Evolutionary conservation across 2,329 filamentous ascomycete genomes (phyloP), one percentile per base, ranked within the genome.

Genomic region (Leptographium radiaticola): DNA sequence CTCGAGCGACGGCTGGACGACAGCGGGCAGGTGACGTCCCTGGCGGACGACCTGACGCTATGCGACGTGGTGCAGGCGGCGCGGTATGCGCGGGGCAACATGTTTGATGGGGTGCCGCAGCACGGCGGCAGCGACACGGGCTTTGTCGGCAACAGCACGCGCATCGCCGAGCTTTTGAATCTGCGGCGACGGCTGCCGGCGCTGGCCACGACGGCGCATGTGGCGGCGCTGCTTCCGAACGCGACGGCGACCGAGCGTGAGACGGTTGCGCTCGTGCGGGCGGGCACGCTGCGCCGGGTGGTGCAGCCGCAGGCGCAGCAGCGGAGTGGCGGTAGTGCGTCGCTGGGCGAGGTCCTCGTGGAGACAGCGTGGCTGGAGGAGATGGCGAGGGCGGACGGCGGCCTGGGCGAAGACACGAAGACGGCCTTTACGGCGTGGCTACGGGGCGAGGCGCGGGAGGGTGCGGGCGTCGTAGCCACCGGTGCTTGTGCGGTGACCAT

Each of bases 181-280:
- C 82, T 78, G 62, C 74, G 84, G 18, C 68, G 66, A 36, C 67
- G 67, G 15, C 65, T 87, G 42, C 83, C 86, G 11, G 80, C 80
- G 0, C 70, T 88, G 25, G 79, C 85, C 6, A 84, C 81, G 0
- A 66, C 81, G 20, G 76, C 81, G 1, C 85, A 89, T 63, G 65
- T 89, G 8, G 77, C 84, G 57, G 77, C 83, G 1, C 66, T 88
- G 2, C 72, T 85, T 46, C 68, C 52, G 25, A 81, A 78, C 2
- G 79, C 84, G 1, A 86, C 84, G 0, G 72, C 70, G 1, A 80
- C 80, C 1, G 85, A 89, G 66, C 72, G 85, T 47, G 84, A 87
- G 63, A 73, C 86, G 20, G 81, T 77, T 4, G 75, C 81, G 60
- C 71, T 88, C 39, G 66, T 77, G 18, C 69, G 72, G 13, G 71